phyloP scores from a whole-genome alignment of 805 yeast species.

The Candida easanensis region DNA sequence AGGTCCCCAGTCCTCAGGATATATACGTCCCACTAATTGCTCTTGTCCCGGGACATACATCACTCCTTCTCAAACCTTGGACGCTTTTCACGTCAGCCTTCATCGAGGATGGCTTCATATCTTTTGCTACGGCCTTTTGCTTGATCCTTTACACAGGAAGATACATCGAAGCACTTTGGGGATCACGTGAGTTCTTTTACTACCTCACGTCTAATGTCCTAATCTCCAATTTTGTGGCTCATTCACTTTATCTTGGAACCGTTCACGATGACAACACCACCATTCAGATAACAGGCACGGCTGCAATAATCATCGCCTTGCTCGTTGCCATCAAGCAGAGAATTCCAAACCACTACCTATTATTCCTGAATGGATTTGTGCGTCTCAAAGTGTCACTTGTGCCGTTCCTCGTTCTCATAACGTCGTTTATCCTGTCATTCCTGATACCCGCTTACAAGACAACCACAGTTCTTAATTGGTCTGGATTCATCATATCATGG shows the following conservation, averaged over 20 bases:
- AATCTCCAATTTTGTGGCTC: slow-evolving; percentile 35
- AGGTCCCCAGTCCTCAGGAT: slow-evolving; percentile 41
- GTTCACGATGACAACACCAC: slow-evolving; percentile 6
- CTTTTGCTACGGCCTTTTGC: slow-evolving; percentile 35
- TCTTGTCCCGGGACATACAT: slow-evolving; percentile 43
- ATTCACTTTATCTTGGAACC: slow-evolving; percentile 22
- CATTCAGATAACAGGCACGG: slow-evolving; percentile 19
- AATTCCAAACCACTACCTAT: slow-evolving; percentile 49
- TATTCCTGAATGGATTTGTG: slow-evolving; percentile 44
- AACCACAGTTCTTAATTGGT: slow-evolving; percentile 12
- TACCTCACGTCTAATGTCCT: slow-evolving; percentile 37
- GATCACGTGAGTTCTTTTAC: slow-evolving; percentile 41
- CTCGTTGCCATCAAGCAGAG: slow-evolving; percentile 55
- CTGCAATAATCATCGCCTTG: slow-evolving; percentile 38
- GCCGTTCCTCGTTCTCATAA: slow-evolving; percentile 29
- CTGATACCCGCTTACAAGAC: slow-evolving; percentile 12
- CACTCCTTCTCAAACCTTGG: slow-evolving; percentile 45
- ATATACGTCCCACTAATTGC: slow-evolving; percentile 49
- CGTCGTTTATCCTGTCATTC: slow-evolving; percentile 19
- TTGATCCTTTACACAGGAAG: slow-evolving; percentile 47
- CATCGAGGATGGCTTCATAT: slow-evolving; percentile 42
- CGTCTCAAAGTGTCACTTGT: slow-evolving; percentile 31
- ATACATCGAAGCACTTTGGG: slow-evolving; percentile 57
- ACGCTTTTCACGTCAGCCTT: slow-evolving; percentile 45
- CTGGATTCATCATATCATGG: slow-evolving; percentile 40